These are phyloP conservation scores for Hypoxylon sp. DNA, from an alignment of 2,329 filamentous ascomycete genomes.

Conservation along the genomic window DNA sequence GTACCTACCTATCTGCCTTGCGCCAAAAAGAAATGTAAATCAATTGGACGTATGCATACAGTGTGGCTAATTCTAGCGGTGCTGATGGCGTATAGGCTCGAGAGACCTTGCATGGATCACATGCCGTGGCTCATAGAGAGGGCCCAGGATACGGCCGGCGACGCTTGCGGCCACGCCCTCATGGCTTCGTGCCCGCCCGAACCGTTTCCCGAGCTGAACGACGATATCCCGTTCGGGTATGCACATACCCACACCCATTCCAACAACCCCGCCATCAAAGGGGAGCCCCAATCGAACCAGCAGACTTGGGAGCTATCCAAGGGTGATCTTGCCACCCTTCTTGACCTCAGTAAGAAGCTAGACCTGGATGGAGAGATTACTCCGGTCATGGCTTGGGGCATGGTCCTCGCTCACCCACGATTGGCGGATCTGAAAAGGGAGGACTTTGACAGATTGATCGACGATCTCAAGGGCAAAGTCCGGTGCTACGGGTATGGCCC, in stretches of 20 bases:
- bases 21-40: slow-evolving; percentile 38
- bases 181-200: slow-evolving; percentile 93
- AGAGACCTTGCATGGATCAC: slow-evolving; percentile 94
- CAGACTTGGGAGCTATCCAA: slow-evolving; percentile 86
- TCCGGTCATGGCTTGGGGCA: slow-evolving; percentile 94
- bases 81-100: slow-evolving; percentile 74
- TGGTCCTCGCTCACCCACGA: slow-evolving; percentile 80
- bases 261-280: slow-evolving; percentile 63
- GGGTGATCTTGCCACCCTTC: slow-evolving; percentile 82
- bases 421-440: slow-evolving; percentile 74
- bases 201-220: slow-evolving; percentile 65
- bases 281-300: slow-evolving; percentile 58
- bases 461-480: slow-evolving; percentile 83
- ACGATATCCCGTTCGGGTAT: slow-evolving; percentile 68
- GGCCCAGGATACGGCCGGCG: slow-evolving; percentile 70
- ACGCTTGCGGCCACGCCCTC: slow-evolving; percentile 88
- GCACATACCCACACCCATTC: slow-evolving; percentile 50
- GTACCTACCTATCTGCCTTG: slow-evolving; percentile 4
- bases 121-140: slow-evolving; percentile 82
- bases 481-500: slow-evolving; percentile 90
- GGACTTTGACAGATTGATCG: slow-evolving; percentile 80
- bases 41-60: slow-evolving; percentile 43
- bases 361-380: slow-evolving; percentile 93
- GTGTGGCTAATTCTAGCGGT: slow-evolving; percentile 62
- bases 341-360: slow-evolving; percentile 86